Base-by-base conservation (phyloP, 2,329 filamentous ascomycete species). In the Cryphonectria nitschkei region DNA sequence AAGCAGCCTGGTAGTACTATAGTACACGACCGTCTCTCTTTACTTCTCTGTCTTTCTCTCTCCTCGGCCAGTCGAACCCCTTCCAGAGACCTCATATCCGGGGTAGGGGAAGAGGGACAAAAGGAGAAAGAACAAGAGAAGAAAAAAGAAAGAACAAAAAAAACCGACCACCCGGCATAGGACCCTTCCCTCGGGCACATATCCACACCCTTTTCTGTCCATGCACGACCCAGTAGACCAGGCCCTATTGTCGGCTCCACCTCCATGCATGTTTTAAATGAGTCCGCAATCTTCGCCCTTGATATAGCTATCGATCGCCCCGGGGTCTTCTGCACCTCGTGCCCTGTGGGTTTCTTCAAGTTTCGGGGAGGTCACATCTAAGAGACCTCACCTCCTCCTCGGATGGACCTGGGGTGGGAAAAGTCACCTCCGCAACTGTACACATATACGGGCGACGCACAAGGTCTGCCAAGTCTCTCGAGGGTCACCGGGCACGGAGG, bases 231-330 rank as follows among this genome's bases (percentile, higher is more conserved):
- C 63, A 29, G 63, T 9, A 52, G 43, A 64, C 43, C 64, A 58
- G 58, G 64, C 26, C 60, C 70, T 70, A 69, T 54, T 64, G 61
- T 50, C 63, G 68, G 65, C 64, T 67, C 71, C 71, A 72, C 71
- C 62, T 72, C 61, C 66, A 68, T 70, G 68, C 71, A 72, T 68
- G 68, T 69, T 70, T 70, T 72, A 72, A 68, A 71, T 72, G 71
- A 72, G 54, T 64, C 60, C 63, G 68, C 65, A 68, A 71, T 69
- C 71, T 68, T 71, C 69, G 67, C 65, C 65, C 66, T 65, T 68
- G 62, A 68, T 72, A 70, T 72, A 72, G 56, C 66, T 66, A 68
- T 43, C 62, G 32, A 71, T 65, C 52, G 60, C 50, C 69, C 68
- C 70, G n/a, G 54, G 62, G 62, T 37, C 46, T 52, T 50, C 14